These are phyloP conservation scores for Ananas comosus DNA, from an alignment of 176 grass and related monocot species.

Conservation along the genomic window DNA sequence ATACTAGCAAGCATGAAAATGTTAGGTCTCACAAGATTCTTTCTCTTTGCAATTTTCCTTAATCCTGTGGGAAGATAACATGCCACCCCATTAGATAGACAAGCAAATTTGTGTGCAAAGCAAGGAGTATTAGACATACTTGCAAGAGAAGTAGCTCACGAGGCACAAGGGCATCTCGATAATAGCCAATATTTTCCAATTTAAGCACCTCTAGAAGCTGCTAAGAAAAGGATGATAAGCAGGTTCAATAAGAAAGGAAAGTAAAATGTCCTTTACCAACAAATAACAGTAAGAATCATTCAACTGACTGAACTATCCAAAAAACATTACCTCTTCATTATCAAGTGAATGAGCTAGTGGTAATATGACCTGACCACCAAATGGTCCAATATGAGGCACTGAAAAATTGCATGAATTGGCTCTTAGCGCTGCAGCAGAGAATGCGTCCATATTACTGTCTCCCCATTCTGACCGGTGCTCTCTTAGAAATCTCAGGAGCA, in stretches of 20 bases:
- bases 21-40: background rate
- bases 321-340: constrained; percentile 54
- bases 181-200: constrained; percentile 9
- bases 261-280: background rate
- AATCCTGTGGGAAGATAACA: background rate
- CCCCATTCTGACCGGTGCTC: constrained; percentile 77
- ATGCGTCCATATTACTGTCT: constrained; percentile 55
- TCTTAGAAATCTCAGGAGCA: constrained; percentile 41
- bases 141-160: constrained; percentile 17
- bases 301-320: constrained; percentile 1
- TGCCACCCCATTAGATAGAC: background rate
- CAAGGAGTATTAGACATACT: constrained; percentile 6
- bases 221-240: background rate
- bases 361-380: constrained; percentile 58
- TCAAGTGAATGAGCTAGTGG: constrained; percentile 52
- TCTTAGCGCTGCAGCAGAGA: constrained; percentile 53
- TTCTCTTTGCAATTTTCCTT: background rate
- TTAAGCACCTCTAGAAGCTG: constrained; percentile 26
- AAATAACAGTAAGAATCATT: constrained; percentile 4
- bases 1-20: background rate
- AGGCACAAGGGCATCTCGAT: constrained; percentile 11
- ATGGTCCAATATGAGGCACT: constrained; percentile 34
- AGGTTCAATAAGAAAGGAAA: background rate
- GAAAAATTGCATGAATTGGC: constrained; percentile 45
- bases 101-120: background rate